Conservation (phyloP, 2,329 filamentous ascomycete species). For the Curvularia spicifera region DNA sequence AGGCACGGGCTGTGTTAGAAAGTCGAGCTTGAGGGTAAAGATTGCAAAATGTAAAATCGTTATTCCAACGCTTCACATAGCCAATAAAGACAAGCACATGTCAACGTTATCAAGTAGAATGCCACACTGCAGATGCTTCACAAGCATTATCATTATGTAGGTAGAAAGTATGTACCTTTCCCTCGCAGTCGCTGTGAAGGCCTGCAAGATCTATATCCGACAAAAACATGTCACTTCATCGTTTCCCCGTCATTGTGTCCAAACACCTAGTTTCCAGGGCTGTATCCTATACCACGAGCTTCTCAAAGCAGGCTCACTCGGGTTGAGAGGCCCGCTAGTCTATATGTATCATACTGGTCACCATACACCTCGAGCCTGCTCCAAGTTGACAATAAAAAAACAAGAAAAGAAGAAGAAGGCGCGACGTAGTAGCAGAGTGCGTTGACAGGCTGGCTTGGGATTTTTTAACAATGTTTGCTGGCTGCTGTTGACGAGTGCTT, state of each 20-base stretch:
- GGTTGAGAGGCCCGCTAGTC: conserved; percentile 38
- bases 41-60: background rate
- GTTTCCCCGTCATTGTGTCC: conserved; percentile 37
- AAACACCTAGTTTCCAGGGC: conserved; percentile 29
- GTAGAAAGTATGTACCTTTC: conserved; percentile 32
- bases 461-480: background rate
- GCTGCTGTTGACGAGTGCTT: conserved; percentile 6
- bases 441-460: background rate
- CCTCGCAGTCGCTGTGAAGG: conserved; percentile 25
- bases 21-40: background rate
- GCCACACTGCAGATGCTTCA: background rate
- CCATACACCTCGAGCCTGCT: conserved; percentile 32
- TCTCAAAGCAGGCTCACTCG: conserved; percentile 24
- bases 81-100: too few species aligned
- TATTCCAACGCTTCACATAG: too few species aligned
- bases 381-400: conserved; percentile 37
- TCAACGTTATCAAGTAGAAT: too few species aligned
- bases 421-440: conserved; percentile 3
- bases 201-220: conserved; percentile 42
- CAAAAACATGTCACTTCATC: conserved; percentile 40
- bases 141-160: conserved; percentile 47
- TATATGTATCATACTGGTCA: conserved; percentile 42
- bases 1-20: background rate
- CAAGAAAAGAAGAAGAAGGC: conserved; percentile 30
- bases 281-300: conserved; percentile 19